These are phyloP conservation scores for Globisporangium perplexum DNA, from an alignment of 352 stramenopile genomes.

Conservation along the genomic window DNA sequence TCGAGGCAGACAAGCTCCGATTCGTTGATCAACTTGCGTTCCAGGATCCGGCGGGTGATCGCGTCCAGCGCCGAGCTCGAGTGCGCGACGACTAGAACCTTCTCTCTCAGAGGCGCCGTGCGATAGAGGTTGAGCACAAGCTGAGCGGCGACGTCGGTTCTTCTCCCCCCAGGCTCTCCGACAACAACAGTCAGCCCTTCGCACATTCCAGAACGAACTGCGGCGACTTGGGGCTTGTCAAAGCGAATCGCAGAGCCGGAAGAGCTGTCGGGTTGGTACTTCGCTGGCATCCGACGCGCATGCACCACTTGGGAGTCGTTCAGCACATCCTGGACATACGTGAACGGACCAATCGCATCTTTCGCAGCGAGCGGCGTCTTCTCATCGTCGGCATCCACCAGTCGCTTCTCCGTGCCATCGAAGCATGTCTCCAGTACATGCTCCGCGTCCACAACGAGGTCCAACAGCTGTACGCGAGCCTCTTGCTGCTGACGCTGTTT, in stretches of 20 bases:
- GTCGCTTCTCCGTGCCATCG: not conserved
- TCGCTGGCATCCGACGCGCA: constrained; percentile 17
- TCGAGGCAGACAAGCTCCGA: constrained; percentile 92
- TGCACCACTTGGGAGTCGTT: constrained; percentile 28
- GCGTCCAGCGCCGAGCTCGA: constrained; percentile 95
- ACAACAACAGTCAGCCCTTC: constrained; percentile 94
- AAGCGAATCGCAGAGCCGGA: constrained; percentile 58
- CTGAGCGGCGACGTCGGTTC: constrained; percentile 94
- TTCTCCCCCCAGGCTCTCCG: constrained; percentile 91
- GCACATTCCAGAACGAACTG: constrained; percentile 90
- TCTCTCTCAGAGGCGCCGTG: constrained; percentile 62
- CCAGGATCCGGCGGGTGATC: constrained; percentile 93
- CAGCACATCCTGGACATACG: constrained; percentile 31
- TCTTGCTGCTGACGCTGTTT: constrained; percentile 32
- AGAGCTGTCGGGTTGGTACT: not conserved
- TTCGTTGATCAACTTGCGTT: constrained; percentile 62
- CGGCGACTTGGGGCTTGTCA: constrained; percentile 89
- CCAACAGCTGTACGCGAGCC: constrained; percentile 27
- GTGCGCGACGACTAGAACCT: constrained; percentile 94
- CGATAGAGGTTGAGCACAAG: constrained; percentile 93
- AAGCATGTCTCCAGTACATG: constrained; percentile 40
- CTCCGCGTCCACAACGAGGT: constrained; percentile 37
- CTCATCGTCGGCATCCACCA: constrained; percentile 36
- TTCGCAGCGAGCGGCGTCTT: constrained; percentile 22
- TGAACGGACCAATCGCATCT: constrained; percentile 44